phyloP scores from a whole-genome alignment of 2,329 filamentous ascomycete genomes.

The Botrytis galanthina region DNA sequence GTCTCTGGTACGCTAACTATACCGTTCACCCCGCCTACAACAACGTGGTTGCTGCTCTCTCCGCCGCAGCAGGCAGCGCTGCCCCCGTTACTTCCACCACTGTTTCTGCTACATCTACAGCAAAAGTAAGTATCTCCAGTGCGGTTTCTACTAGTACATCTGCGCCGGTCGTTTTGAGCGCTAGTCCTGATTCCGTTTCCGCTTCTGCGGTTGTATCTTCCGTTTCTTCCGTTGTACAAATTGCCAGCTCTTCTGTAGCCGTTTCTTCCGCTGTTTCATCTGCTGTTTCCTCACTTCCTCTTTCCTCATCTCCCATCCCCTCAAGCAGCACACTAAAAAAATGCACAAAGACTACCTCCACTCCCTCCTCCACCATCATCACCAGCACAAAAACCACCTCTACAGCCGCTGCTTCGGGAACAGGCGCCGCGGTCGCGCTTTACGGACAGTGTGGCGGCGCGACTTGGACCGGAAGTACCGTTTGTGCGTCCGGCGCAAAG shows the following conservation, averaged over 20 bases:
- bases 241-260: background rate
- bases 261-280: background rate
- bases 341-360: background rate
- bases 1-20: conserved; percentile 46
- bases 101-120: conserved; percentile 1
- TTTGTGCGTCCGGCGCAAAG: conserved; percentile 4
- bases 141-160: background rate
- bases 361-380: background rate
- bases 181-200: background rate
- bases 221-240: background rate
- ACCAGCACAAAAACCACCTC: background rate
- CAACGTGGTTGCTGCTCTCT: conserved; percentile 39
- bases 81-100: conserved; percentile 10
- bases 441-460: conserved; percentile 21
- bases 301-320: background rate
- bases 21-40: conserved; percentile 46
- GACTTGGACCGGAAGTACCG: background rate
- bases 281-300: background rate
- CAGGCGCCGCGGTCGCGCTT: background rate
- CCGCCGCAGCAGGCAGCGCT: conserved; percentile 16
- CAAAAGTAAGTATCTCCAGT: background rate
- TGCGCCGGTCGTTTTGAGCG: background rate
- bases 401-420: background rate
- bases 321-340: background rate
- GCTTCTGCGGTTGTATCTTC: background rate